phyloP scores from a whole-genome alignment of 2,329 filamentous ascomycete genomes.

The Xylaria sp. region DNA sequence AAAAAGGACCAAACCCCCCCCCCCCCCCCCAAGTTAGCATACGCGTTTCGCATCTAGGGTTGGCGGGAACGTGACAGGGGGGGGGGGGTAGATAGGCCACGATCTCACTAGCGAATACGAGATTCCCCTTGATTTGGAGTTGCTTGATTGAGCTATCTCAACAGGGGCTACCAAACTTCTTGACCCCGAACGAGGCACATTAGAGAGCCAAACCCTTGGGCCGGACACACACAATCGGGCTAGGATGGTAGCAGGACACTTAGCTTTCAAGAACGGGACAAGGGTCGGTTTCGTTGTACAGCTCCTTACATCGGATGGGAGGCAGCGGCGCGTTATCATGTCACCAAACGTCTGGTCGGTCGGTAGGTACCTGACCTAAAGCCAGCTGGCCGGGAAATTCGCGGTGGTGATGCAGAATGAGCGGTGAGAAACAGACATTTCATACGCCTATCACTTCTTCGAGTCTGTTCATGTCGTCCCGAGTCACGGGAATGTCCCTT shows the following conservation, averaged over 20 bases:
- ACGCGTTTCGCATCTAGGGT: neutral
- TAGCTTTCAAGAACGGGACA: neutral
- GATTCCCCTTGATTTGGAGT: constrained; percentile 3
- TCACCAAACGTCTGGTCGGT: constrained; percentile 2
- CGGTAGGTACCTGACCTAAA: neutral
- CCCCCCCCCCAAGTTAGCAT: too few relatives aligned
- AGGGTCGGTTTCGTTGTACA: constrained; percentile 8
- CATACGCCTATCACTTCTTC: neutral
- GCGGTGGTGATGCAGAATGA: constrained; percentile 19
- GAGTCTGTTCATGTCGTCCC: neutral
- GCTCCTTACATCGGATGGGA: neutral
- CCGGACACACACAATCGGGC: neutral
- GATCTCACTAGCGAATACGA: constrained; percentile 33
- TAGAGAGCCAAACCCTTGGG: neutral
- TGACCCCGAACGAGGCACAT: neutral
- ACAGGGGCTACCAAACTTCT: neutral
- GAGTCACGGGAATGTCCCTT: neutral
- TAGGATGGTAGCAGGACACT: neutral
- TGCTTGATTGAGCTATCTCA: neutral
- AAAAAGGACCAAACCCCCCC: too few relatives aligned
- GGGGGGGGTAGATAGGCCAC: constrained; percentile 42
- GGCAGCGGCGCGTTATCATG: constrained; percentile 4
- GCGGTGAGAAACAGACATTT: constrained; percentile 19
- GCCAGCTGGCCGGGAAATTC: neutral
- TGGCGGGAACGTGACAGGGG: constrained; percentile 31